Evolutionary conservation across 768 basidiomycete genomes (phyloP).

Genomic region (Lactarius indigo): DNA sequence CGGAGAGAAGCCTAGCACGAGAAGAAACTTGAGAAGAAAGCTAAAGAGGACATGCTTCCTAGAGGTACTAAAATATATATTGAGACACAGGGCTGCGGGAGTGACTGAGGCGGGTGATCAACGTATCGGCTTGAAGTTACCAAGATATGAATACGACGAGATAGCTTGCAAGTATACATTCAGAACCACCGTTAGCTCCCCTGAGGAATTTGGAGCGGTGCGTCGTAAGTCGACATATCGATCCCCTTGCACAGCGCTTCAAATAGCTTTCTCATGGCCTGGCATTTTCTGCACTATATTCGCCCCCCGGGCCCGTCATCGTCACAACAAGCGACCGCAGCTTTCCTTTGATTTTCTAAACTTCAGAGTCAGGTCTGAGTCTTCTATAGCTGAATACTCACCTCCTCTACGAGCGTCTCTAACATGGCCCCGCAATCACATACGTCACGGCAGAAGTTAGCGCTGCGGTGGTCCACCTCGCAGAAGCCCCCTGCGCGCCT

Average conservation of each 20-base stretch:
- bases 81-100: too few relatives aligned
- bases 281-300: constrained; percentile 47
- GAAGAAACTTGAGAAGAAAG: too few relatives aligned
- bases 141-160: background rate
- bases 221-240: constrained; percentile 41
- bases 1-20: too few relatives aligned
- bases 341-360: constrained; percentile 38
- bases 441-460: constrained; percentile 14
- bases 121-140: too few relatives aligned
- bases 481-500: too few relatives aligned
- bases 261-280: constrained; percentile 47
- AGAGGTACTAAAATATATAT: too few relatives aligned
- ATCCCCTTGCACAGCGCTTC: constrained; percentile 46
- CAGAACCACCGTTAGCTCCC: background rate
- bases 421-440: constrained; percentile 18
- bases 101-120: too few relatives aligned
- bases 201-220: background rate
- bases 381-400: background rate
- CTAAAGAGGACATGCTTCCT: background rate
- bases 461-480: constrained; percentile 9
- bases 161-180: background rate
- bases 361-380: background rate
- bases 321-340: constrained; percentile 43
- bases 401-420: constrained; percentile 3
- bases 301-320: constrained; percentile 45